A percentile compares a stretch with the other conserved stretches of the same genome.
Conservation (phyloP, 202 grass and related monocot species). For the Miscanthus sacchariflorus region DNA sequence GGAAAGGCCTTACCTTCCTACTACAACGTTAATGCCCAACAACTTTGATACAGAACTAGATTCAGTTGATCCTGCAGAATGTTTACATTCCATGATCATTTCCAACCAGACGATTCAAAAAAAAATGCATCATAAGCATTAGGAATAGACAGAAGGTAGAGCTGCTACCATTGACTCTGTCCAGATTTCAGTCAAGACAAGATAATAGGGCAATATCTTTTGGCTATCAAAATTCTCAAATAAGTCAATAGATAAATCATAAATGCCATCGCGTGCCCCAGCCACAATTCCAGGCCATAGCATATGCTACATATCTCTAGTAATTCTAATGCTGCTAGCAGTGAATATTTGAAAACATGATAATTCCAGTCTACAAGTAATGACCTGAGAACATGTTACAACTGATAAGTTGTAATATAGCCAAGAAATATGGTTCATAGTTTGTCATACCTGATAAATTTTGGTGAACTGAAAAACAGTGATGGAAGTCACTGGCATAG, state of each 20-base stretch:
- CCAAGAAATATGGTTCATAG: constrained; percentile 17
- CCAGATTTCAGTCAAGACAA: not conserved
- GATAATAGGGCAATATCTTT: not conserved
- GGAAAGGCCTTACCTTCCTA: constrained; percentile 70
- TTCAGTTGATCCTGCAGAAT: constrained; percentile 63
- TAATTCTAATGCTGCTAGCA: constrained; percentile 10
- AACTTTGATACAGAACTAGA: constrained; percentile 64
- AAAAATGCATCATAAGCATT: constrained; percentile 3
- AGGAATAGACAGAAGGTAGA: constrained; percentile 8
- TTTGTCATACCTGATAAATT: constrained; percentile 71
- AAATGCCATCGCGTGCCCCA: not conserved
- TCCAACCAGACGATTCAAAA: constrained; percentile 15
- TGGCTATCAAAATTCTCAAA: not conserved
- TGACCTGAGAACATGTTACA: constrained; percentile 30
- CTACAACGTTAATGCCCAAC: constrained; percentile 74
- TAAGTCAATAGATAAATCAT: not conserved
- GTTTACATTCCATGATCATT: constrained; percentile 45
- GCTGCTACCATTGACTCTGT: not conserved
- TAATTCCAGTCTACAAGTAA: constrained; percentile 10
- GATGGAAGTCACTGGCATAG: constrained; percentile 89
- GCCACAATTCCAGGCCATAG: not conserved
- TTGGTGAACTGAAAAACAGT: constrained; percentile 72
- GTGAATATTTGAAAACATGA: not conserved
- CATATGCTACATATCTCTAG: not conserved
- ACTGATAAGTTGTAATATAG: constrained; percentile 26